phyloP scores from a whole-genome alignment of 805 yeast species.

The Candida peoriensis region DNA sequence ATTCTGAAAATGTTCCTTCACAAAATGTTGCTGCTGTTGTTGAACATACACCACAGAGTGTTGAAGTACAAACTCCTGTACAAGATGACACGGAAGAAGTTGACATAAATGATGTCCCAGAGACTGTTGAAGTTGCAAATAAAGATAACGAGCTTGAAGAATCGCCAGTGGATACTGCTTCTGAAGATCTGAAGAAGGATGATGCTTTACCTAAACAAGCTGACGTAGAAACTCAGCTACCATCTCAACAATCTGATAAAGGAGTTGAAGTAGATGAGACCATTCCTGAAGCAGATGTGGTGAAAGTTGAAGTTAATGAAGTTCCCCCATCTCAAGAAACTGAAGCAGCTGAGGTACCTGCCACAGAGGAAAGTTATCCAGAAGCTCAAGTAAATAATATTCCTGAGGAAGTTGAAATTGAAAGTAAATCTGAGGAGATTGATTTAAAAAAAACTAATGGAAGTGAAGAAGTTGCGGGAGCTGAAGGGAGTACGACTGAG shows the following conservation, averaged over 20 bases:
- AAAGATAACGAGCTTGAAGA: background rate
- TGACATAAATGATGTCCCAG: constrained; percentile 5
- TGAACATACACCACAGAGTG: background rate
- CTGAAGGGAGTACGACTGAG: background rate
- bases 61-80: background rate
- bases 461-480: background rate
- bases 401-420: constrained; percentile 8
- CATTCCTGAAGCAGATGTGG: constrained; percentile 16
- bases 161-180: background rate
- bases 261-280: constrained; percentile 11
- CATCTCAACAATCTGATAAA: constrained; percentile 1
- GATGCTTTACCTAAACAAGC: constrained; percentile 3
- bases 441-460: constrained; percentile 7
- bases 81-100: constrained; percentile 2
- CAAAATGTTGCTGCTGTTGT: background rate
- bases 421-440: constrained; percentile 15
- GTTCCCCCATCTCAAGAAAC: background rate
- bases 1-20: background rate
- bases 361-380: constrained; percentile 4
- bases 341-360: constrained; percentile 7
- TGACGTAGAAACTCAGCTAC: constrained; percentile 10
- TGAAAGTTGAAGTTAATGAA: constrained; percentile 2
- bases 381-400: constrained; percentile 6
- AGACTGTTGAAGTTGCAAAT: background rate
- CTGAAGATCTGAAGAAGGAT: constrained; percentile 1